These are phyloP conservation scores for Puccinia novopanici DNA, from an alignment of 1,284 basidiomycete genomes.

Conservation along the genomic window DNA sequence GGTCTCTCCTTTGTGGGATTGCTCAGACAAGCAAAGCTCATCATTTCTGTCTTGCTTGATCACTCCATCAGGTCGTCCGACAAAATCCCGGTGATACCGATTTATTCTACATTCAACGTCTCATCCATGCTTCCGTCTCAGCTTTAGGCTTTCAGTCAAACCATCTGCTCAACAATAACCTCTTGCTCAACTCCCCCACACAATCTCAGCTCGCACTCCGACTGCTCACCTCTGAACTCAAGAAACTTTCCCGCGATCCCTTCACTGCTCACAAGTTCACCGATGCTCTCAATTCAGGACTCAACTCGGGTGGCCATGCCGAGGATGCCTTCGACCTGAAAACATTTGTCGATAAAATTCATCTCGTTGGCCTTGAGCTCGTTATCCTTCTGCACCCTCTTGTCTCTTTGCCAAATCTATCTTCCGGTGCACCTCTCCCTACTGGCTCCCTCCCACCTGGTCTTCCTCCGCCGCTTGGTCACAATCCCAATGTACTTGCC, in stretches of 20 bases:
- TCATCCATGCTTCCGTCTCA: constrained; percentile 70
- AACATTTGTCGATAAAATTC: constrained; percentile 74
- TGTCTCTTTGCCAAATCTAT: constrained; percentile 66
- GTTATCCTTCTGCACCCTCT: constrained; percentile 75
- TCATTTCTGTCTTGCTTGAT: neutral
- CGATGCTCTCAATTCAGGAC: constrained; percentile 77
- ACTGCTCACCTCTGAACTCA: constrained; percentile 77
- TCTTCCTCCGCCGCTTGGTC: constrained; percentile 41
- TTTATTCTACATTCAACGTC: constrained; percentile 88
- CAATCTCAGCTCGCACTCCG: constrained; percentile 72
- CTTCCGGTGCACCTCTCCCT: constrained; percentile 68
- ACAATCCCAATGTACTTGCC: constrained; percentile 48
- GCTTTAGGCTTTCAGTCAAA: constrained; percentile 66
- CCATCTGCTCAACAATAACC: constrained; percentile 64
- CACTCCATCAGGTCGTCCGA: constrained; percentile 72
- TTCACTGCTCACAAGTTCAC: constrained; percentile 79
- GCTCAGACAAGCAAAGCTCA: neutral
- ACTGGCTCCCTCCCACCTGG: constrained; percentile 61
- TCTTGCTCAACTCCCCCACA: constrained; percentile 66
- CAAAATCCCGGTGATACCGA: constrained; percentile 93
- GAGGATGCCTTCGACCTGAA: constrained; percentile 77
- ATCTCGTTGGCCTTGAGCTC: constrained; percentile 74
- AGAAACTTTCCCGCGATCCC: constrained; percentile 80
- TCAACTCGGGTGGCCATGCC: constrained; percentile 67
- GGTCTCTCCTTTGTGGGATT: neutral